Evolutionary conservation across 495 filamentous ascomycete genomes (phyloP), one percentile per base, ranked within the genome.

Genomic region (Aspergillus baeticus): DNA sequence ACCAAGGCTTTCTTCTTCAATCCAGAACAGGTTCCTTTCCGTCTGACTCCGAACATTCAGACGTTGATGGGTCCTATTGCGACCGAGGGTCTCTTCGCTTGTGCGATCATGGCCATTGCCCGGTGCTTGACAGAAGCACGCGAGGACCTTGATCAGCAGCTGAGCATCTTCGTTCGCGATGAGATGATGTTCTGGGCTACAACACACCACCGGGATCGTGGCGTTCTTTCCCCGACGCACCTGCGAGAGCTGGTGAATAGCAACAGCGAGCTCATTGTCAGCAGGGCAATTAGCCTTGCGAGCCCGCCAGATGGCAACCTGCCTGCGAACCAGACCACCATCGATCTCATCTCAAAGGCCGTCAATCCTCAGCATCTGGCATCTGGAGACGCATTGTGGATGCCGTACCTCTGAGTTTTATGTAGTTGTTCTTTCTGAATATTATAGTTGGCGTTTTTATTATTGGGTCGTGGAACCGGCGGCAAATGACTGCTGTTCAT

Each of bases 111-210:
- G 91, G 92, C 91, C 0, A 96, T 98, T 63, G 93, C 93, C 6
- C 86, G 94, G 22, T 96, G 91, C 72, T 81, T 99, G 51, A 94
- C 91, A n/a, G 92, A 97, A 64, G 89, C 90, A 26, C 90, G 89
- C 59, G 69, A 87, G 61, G 91, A 96, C 69, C 80, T 99, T 11
- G 95, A 96, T 60, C 90, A 94, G 70, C 90, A 94, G 58, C 81
- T 99, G 18, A 88, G 87, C 53, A 82, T 99, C 59, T 98, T 96
- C 66, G 92, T 99, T 51, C 82, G 93, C 20, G 95, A 99, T 62
- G 95, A 99, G 70, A 95, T 98, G 85, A 91, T 92, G 64, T 96
- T 92, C 73, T 98, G 94, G 94, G 90, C 89, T 62, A 96, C 90
- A 8, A 84, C 83, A 52, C 86, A 88, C 51, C 90, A 96, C 66